These are phyloP conservation scores for Barnettozyma sp. DNA, from an alignment of 805 yeast genomes.

Conservation along the genomic window DNA sequence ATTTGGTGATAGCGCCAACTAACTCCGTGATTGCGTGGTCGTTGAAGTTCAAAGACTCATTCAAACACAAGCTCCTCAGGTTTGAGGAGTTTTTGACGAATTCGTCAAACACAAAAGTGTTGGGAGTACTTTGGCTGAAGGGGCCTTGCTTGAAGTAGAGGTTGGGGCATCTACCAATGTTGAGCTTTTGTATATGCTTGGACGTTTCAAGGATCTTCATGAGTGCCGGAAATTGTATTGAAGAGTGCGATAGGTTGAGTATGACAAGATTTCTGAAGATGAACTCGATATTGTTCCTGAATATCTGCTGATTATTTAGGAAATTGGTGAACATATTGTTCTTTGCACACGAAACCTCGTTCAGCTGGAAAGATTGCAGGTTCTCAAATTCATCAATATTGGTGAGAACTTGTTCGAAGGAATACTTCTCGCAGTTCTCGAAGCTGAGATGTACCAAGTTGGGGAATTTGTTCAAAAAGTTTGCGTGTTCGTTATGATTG, in stretches of 20 bases:
- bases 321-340: conserved; percentile 4
- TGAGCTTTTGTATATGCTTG: conserved; percentile 3
- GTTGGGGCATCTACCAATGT: conserved; percentile 20
- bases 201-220: conserved; percentile 8
- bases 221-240: conserved; percentile 20
- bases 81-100: conserved; percentile 15
- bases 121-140: conserved; percentile 9
- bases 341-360: conserved; percentile 8
- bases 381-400: conserved; percentile 8
- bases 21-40: conserved; percentile 19
- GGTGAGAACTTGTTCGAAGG: conserved; percentile 6
- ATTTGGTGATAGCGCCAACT: conserved; percentile 7
- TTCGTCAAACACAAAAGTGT: conserved; percentile 19
- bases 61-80: conserved; percentile 16
- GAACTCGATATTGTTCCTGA: conserved; percentile 6
- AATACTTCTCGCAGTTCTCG: conserved; percentile 17
- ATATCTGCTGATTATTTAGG: conserved; percentile 7
- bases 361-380: conserved; percentile 9
- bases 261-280: conserved; percentile 13
- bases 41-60: conserved; percentile 21
- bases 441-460: conserved; percentile 14
- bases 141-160: conserved; percentile 16
- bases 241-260: conserved; percentile 22
- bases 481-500: conserved; percentile 15
- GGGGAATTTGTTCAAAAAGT: conserved; percentile 20